These are phyloP conservation scores for Pilaira anomala DNA, from an alignment of 192 early-diverging fungal species.

Conservation along the genomic window DNA sequence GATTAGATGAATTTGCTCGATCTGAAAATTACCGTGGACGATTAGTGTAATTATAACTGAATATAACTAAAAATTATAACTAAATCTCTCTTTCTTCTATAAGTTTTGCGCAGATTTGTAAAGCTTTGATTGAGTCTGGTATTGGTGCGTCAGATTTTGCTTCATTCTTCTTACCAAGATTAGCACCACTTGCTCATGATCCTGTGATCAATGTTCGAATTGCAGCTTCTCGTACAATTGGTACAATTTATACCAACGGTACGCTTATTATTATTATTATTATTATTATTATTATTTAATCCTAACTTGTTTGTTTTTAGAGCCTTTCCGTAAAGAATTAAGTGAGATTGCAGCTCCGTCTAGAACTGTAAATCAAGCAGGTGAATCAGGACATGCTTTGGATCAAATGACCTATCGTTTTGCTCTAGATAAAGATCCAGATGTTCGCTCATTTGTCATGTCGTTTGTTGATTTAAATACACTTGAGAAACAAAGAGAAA, in stretches of 20 bases:
- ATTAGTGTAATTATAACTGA: conserved; percentile 48
- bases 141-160: conserved; percentile 60
- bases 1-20: conserved; percentile 38
- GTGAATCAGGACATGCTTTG: conserved; percentile 21
- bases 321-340: conserved; percentile 7
- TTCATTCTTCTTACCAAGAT: conserved; percentile 59
- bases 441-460: conserved; percentile 29
- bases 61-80: too few species aligned
- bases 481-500: conserved; percentile 12
- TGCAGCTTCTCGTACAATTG: conserved; percentile 54
- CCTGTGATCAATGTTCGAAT: conserved; percentile 73
- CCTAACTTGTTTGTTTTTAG: conserved; percentile 4
- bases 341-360: conserved; percentile 9
- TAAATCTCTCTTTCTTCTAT: conserved; percentile 38
- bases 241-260: conserved; percentile 21
- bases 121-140: conserved; percentile 57
- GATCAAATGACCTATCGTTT: conserved; percentile 24
- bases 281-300: not conserved
- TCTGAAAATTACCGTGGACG: conserved; percentile 49
- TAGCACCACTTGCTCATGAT: conserved; percentile 60
- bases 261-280: not conserved
- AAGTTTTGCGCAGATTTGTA: conserved; percentile 67
- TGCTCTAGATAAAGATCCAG: conserved; percentile 28
- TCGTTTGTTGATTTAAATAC: conserved; percentile 20
- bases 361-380: conserved; percentile 17